Percentiles rank a stretch among this genome's conserved stretches.
phyloP scores from a whole-genome alignment of 1,139 yeast species.

The Hemisphaericaspora xylanilytica region DNA sequence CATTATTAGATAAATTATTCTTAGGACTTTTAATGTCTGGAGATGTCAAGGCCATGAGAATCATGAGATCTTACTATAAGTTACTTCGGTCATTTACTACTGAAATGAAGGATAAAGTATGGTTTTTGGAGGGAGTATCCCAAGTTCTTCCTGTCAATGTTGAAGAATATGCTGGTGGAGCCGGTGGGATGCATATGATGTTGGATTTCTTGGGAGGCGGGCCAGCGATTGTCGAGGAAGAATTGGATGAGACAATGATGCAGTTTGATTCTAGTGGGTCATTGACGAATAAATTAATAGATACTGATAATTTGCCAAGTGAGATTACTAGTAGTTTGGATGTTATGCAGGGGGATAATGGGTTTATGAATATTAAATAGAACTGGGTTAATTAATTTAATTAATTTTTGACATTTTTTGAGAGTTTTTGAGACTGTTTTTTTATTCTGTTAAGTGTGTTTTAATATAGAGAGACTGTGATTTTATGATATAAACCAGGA shows the following conservation, averaged over 20 bases:
- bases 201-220: constrained; percentile 81
- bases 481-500: no score
- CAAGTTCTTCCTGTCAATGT: constrained; percentile 82
- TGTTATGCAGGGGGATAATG: constrained; percentile 43
- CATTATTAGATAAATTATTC: constrained; percentile 76
- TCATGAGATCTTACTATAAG: constrained; percentile 85
- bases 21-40: constrained; percentile 77
- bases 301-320: constrained; percentile 57
- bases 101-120: constrained; percentile 83
- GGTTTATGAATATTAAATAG: constrained; percentile 16
- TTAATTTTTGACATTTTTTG: no score
- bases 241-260: constrained; percentile 43
- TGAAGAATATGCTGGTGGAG: constrained; percentile 79
- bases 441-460: neutral
- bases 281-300: constrained; percentile 45
- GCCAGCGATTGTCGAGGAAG: constrained; percentile 45
- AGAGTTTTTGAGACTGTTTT: no score
- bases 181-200: constrained; percentile 90
- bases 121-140: constrained; percentile 93
- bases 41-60: constrained; percentile 82
- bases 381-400: neutral
- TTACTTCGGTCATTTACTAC: constrained; percentile 76
- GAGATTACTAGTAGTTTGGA: constrained; percentile 50
- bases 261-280: constrained; percentile 44
- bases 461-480: no score